These are phyloP conservation scores for Macrolepiota dolichaula DNA, from an alignment of 768 basidiomycete genomes.

Conservation along the genomic window DNA sequence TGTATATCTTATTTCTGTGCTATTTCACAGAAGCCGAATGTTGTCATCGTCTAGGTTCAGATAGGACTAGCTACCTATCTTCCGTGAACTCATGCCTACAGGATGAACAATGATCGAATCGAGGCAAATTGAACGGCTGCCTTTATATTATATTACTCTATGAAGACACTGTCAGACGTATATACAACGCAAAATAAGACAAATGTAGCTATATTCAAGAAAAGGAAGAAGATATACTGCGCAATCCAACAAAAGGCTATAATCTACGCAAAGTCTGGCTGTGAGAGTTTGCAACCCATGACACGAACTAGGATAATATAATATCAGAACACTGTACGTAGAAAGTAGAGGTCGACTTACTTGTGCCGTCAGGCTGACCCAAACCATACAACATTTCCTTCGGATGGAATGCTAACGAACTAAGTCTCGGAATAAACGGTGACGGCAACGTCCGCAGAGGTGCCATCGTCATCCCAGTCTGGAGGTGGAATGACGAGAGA, in stretches of 20 bases:
- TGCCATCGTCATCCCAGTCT: conserved; percentile 43
- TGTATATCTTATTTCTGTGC: too few relatives aligned
- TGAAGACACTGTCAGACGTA: not conserved
- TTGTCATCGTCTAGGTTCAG: too few relatives aligned
- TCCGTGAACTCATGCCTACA: too few relatives aligned
- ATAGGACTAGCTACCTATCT: too few relatives aligned
- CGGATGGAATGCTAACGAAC: conserved; percentile 66
- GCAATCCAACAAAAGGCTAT: not conserved
- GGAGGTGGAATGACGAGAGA: conserved; percentile 36
- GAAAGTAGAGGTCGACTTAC: conserved; percentile 22
- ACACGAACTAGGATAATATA: conserved; percentile 33
- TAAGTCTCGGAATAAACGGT: conserved; percentile 46
- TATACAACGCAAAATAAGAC: not conserved
- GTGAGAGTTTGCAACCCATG: conserved; percentile 47
- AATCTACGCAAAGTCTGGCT: conserved; percentile 4
- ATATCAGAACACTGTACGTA: not conserved
- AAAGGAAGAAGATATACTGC: not conserved
- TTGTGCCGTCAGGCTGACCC: conserved; percentile 41
- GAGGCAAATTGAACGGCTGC: not conserved
- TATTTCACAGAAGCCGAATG: conserved; percentile 36
- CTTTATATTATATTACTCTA: not conserved
- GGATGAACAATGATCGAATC: too few relatives aligned
- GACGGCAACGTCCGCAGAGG: conserved; percentile 40
- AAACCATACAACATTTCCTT: conserved; percentile 69
- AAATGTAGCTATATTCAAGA: conserved; percentile 6